Percentiles rank a stretch among this genome's conserved stretches.
Evolutionary conservation across 257 asterid genomes (phyloP).

Genomic region (Scutellaria baicalensis): DNA sequence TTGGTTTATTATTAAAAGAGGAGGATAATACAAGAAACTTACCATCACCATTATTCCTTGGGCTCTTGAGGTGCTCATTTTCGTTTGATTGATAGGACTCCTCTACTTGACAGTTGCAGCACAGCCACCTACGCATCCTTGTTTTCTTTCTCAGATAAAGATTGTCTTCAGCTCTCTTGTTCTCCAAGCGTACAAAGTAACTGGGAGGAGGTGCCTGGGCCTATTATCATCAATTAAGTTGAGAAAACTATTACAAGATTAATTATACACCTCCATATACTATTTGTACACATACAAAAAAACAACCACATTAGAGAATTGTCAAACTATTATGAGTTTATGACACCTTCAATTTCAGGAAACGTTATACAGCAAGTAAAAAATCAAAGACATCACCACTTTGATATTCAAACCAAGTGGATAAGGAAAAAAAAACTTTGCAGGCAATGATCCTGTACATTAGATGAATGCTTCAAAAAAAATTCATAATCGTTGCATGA

Average conservation of each 20-base stretch:
- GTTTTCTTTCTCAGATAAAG: slow-evolving; percentile 48
- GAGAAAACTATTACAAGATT: slow-evolving; percentile 1
- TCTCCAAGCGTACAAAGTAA: slow-evolving; percentile 54
- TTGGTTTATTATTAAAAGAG: no score
- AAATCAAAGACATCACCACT: neutral
- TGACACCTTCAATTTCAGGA: neutral
- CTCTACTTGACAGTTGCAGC: slow-evolving; percentile 67
- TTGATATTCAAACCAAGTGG: neutral
- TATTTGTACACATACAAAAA: neutral
- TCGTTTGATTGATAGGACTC: slow-evolving; percentile 57
- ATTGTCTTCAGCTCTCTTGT: slow-evolving; percentile 42
- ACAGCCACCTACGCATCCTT: slow-evolving; percentile 91
- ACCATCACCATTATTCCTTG: slow-evolving; percentile 57
- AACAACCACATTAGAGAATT: neutral
- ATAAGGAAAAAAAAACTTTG: neutral
- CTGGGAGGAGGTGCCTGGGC: slow-evolving; percentile 71
- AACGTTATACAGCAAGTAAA: neutral
- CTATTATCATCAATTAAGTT: slow-evolving; percentile 22
- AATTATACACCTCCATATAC: neutral
- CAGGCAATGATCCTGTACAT: neutral
- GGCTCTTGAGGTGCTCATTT: slow-evolving; percentile 68
- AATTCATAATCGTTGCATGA: neutral
- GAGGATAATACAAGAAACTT: slow-evolving; percentile 4
- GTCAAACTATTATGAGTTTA: neutral
- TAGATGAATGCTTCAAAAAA: neutral